phyloP scores from a whole-genome alignment of 2,329 filamentous ascomycete species.

The Alternaria triticimaculans region DNA sequence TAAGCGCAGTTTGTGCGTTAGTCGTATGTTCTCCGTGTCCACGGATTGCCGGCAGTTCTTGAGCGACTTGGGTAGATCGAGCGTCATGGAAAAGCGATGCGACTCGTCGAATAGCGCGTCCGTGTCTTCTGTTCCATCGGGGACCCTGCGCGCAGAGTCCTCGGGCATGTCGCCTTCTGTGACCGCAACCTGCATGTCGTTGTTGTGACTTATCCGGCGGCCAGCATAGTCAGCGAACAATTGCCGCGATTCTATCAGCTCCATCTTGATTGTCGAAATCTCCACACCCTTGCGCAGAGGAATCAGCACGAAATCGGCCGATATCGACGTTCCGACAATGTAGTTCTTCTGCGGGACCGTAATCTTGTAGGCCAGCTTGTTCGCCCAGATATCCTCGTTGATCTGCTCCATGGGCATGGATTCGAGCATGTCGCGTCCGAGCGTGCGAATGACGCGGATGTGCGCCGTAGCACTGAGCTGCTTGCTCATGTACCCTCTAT shows the following conservation, averaged over 20 bases:
- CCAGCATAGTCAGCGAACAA: slow-evolving; percentile 54
- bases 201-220: slow-evolving; percentile 38
- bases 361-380: slow-evolving; percentile 96
- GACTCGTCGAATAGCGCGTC: slow-evolving; percentile 61
- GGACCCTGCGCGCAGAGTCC: slow-evolving; percentile 39
- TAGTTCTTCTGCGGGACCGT: slow-evolving; percentile 92
- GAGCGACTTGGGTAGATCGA: slow-evolving; percentile 80
- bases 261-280: slow-evolving; percentile 81
- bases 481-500: slow-evolving; percentile 85
- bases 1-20: slow-evolving; percentile 90
- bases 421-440: slow-evolving; percentile 73
- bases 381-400: slow-evolving; percentile 96
- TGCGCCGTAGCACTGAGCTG: slow-evolving; percentile 80
- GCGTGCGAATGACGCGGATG: slow-evolving; percentile 57
- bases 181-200: slow-evolving; percentile 41
- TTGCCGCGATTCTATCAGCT: slow-evolving; percentile 70
- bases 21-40: slow-evolving; percentile 86
- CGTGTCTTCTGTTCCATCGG: slow-evolving; percentile 35
- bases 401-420: slow-evolving; percentile 60
- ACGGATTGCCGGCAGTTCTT: slow-evolving; percentile 88
- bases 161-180: slow-evolving; percentile 47
- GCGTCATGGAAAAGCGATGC: slow-evolving; percentile 64
- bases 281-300: slow-evolving; percentile 87
- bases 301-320: slow-evolving; percentile 84
- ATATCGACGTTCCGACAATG: slow-evolving; percentile 87